phyloP scores from a whole-genome alignment of 352 stramenopile genomes.

The Globisporangium splendens region DNA sequence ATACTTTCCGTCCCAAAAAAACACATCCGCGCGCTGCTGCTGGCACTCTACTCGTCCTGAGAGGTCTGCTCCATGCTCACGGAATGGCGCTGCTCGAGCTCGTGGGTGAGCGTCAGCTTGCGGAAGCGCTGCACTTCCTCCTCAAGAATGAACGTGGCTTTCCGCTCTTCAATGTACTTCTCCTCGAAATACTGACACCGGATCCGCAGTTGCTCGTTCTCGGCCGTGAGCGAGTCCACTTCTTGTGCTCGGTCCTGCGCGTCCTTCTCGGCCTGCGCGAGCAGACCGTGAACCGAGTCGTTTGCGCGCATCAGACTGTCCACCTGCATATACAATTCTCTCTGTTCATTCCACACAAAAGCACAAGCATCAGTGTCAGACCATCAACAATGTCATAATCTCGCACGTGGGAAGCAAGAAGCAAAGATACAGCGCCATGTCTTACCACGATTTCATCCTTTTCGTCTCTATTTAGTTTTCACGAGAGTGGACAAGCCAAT shows the following conservation, averaged over 20 bases:
- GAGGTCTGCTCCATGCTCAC: slow-evolving; percentile 7
- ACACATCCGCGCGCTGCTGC: slow-evolving; percentile 1
- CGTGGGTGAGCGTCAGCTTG: slow-evolving; percentile 40
- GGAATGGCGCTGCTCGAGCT: slow-evolving; percentile 32
- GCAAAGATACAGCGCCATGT: no score
- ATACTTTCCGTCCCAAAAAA: no score
- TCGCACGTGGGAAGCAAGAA: not conserved
- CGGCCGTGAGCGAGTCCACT: slow-evolving; percentile 69
- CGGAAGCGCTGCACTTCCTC: slow-evolving; percentile 61
- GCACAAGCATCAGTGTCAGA: slow-evolving; percentile 5
- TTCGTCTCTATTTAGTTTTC: slow-evolving; percentile 21
- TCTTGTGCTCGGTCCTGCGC: slow-evolving; percentile 57
- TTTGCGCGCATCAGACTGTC: slow-evolving; percentile 54
- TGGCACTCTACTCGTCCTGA: not conserved
- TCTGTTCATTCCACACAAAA: slow-evolving; percentile 22
- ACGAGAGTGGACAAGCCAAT: slow-evolving; percentile 2
- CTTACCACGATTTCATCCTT: slow-evolving; percentile 59
- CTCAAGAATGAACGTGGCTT: slow-evolving; percentile 53
- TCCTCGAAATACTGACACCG: slow-evolving; percentile 56
- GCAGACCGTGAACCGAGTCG: slow-evolving; percentile 57
- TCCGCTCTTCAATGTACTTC: slow-evolving; percentile 69
- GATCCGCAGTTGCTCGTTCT: slow-evolving; percentile 73
- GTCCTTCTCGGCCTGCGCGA: slow-evolving; percentile 61
- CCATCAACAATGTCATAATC: not conserved
- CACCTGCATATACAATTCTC: slow-evolving; percentile 58